These are phyloP conservation scores for Basipetospora chlamydospora DNA, from an alignment of 2,329 filamentous ascomycete genomes.

Conservation along the genomic window DNA sequence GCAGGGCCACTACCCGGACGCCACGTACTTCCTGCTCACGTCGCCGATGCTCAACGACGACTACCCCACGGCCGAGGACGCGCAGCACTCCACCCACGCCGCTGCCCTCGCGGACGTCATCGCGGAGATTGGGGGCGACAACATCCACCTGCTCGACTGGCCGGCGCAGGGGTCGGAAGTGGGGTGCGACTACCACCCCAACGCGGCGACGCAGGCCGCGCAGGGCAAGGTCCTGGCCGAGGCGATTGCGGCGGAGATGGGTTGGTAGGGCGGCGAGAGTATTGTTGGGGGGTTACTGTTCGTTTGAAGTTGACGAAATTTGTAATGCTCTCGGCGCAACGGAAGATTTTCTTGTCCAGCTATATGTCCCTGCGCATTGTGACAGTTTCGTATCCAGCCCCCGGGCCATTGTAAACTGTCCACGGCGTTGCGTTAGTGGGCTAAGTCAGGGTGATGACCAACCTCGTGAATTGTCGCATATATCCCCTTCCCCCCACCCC, in stretches of 20 bases:
- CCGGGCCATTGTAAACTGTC: too few relatives aligned
- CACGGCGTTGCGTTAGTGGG: too few relatives aligned
- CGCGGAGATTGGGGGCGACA: slow-evolving; percentile 14
- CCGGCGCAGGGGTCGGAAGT: slow-evolving; percentile 23
- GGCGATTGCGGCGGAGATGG: slow-evolving; percentile 12
- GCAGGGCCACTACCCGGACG: slow-evolving; percentile 19
- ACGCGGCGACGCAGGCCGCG: slow-evolving; percentile 20
- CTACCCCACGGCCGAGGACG: slow-evolving; percentile 21
- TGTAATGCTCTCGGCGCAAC: too few relatives aligned
- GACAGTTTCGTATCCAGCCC: too few relatives aligned
- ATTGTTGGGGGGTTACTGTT: too few relatives aligned
- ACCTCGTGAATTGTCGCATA: too few relatives aligned
- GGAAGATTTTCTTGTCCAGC: too few relatives aligned
- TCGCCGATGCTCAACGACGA: slow-evolving; percentile 23
- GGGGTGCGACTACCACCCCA: slow-evolving; percentile 27
- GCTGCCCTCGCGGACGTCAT: slow-evolving; percentile 20
- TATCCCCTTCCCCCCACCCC: too few relatives aligned
- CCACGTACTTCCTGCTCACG: slow-evolving; percentile 23
- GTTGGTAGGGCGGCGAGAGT: slow-evolving; percentile 5
- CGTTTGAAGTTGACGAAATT: too few relatives aligned
- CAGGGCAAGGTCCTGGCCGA: slow-evolving; percentile 15
- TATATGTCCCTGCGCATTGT: too few relatives aligned
- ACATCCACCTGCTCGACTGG: slow-evolving; percentile 25
- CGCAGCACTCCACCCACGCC: slow-evolving; percentile 21
- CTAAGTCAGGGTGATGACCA: too few relatives aligned